Conservation (phyloP, 495 filamentous ascomycete genomes). For the Talaromyces proteolyticus region DNA sequence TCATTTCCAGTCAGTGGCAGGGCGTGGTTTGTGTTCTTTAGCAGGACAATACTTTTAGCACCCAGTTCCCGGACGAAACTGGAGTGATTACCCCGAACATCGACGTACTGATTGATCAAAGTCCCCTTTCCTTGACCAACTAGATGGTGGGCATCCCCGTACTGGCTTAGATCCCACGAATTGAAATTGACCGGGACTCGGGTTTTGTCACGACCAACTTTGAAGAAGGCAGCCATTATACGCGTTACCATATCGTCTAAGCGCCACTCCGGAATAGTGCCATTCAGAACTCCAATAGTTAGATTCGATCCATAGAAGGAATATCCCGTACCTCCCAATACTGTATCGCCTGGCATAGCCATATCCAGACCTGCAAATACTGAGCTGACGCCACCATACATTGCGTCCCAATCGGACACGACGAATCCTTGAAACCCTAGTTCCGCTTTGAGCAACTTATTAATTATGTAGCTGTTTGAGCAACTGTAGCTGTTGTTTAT, state of each 20-base stretch:
- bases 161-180: too few relatives aligned
- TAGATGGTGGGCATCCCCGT: too few relatives aligned
- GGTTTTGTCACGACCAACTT: slow-evolving; percentile 67
- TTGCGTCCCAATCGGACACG: slow-evolving; percentile 74
- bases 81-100: slow-evolving; percentile 69
- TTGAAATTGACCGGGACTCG: too few relatives aligned
- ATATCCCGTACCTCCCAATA: slow-evolving; percentile 54
- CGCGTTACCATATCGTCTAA: slow-evolving; percentile 78
- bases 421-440: slow-evolving; percentile 75
- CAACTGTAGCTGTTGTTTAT: slow-evolving; percentile 33
- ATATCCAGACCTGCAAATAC: slow-evolving; percentile 75
- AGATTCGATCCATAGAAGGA: slow-evolving; percentile 68
- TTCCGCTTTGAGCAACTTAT: slow-evolving; percentile 66
- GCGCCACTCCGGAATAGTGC: slow-evolving; percentile 61
- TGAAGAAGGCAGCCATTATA: slow-evolving; percentile 73
- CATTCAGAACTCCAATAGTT: slow-evolving; percentile 64
- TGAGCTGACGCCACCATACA: slow-evolving; percentile 64
- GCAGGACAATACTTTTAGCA: slow-evolving; percentile 69
- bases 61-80: slow-evolving; percentile 66
- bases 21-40: slow-evolving; percentile 65
- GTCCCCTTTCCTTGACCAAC: too few relatives aligned
- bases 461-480: slow-evolving; percentile 61
- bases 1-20: slow-evolving; percentile 71
- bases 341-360: slow-evolving; percentile 64
- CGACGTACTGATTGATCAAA: slow-evolving; percentile 69